Base-by-base conservation (phyloP, 352 stramenopile genomes). In the Plasmopara muralis region DNA sequence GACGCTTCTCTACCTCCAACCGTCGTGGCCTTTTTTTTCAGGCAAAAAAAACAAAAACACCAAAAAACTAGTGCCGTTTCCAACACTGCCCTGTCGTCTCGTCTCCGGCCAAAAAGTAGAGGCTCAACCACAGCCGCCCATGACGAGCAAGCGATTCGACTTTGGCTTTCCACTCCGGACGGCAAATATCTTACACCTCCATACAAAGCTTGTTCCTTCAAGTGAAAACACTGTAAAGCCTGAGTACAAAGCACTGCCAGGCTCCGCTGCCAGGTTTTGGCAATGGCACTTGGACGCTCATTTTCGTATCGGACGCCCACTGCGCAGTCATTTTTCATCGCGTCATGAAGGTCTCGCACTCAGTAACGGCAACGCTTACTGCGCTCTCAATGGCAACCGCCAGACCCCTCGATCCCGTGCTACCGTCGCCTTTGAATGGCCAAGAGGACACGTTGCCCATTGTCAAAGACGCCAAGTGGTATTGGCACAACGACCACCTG, bases 401-500 rank as follows among this genome's bases (percentile, higher is more conserved):
- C 12, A 38, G 25, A 4, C 18, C 50, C 28, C 41, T 57, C 37
- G 38, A 64, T 12, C 48, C 52, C 28, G 18, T 33, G 0, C 38
- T 60, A 30, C 42, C 60, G 25, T 52, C 55, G 10, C 62, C 55
- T 4, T 20, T 50, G 5, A 44, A 20, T 43, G 35, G 49, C 20
- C 41, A 34, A 34, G 34, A 47, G 10, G 15, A 12, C 37, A 47
- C 9, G n/a, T 10, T 62, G 39, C 18, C 45, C 0, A 52, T 45
- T 38, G 25, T 60, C 33, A 78, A 76, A 48, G 70, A 83, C 47
- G 62, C 66, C 53, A 78, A 83, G 48, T 88, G 72, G 72, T 77
- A 77, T 47, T 88, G 77, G 77, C 61, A 85, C 14, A 68, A 88
- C 55, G 74, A 88, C 46, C 62, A 71, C 39, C 48, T 70, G 28